A percentile compares a stretch with the other conserved stretches of the same genome.
Evolutionary conservation across 768 basidiomycete species (phyloP).

Genomic region (Punctularia strigosozonata): DNA sequence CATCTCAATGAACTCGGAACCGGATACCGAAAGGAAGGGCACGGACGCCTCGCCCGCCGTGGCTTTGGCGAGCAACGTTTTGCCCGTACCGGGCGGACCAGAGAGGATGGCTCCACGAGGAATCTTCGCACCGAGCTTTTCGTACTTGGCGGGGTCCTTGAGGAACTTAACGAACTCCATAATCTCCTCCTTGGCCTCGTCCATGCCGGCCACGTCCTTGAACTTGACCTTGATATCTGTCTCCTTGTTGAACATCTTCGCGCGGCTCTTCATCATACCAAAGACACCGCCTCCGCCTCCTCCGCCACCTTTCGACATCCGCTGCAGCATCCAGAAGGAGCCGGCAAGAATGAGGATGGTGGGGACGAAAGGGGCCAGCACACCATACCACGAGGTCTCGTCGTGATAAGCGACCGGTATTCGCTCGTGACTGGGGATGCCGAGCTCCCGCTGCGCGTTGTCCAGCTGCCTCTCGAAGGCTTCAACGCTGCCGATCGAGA

Average conservation of each 20-base stretch:
- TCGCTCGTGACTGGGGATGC: constrained; percentile 84
- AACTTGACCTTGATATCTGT: constrained; percentile 89
- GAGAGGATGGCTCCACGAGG: constrained; percentile 91
- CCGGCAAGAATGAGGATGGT: constrained; percentile 86
- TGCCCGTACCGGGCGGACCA: constrained; percentile 95
- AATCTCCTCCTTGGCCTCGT: constrained; percentile 99
- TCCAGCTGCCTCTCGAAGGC: constrained; percentile 93
- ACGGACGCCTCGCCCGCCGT: constrained; percentile 97
- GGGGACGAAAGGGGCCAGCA: constrained; percentile 87
- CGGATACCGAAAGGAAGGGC: constrained; percentile 96
- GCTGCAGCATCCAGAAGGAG: constrained; percentile 75
- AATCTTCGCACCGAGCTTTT: constrained; percentile 95
- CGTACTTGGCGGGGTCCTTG: constrained; percentile 90
- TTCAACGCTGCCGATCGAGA: constrained; percentile 96
- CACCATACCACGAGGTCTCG: constrained; percentile 76
- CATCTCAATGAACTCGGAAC: constrained; percentile 99
- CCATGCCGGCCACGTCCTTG: constrained; percentile 98
- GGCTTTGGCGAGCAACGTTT: constrained; percentile 95
- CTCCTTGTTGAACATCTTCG: constrained; percentile 95
- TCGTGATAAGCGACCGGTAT: constrained; percentile 97
- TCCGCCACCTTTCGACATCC: constrained; percentile 47
- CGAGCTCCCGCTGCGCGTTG: constrained; percentile 85
- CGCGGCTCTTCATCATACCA: constrained; percentile 91
- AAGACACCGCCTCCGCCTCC: constrained; percentile 84
- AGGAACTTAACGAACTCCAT: constrained; percentile 99